Evolutionary conservation across 2,329 filamentous ascomycete genomes (phyloP), one percentile per base, ranked within the genome.

Genomic region (Aspergillus terreus): DNA sequence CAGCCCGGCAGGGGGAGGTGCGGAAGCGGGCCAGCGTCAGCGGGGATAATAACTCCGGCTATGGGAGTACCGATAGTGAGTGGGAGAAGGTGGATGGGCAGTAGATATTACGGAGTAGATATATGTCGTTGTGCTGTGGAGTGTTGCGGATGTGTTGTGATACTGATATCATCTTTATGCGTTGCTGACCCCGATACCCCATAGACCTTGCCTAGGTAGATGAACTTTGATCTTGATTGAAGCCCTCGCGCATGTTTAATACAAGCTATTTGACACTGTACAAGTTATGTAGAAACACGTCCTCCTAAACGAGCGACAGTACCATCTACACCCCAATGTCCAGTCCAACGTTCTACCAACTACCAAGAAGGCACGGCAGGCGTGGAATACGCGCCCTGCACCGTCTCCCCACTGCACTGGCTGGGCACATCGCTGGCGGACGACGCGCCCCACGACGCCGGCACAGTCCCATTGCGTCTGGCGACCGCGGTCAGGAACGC

Each of bases 31-130:
- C 64, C 62, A 75, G 68, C 56, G 62, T 72, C 50, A 70, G 74
- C 10, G 78, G 77, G 50, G 78, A 78, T 48, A 42, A 42, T 23
- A 78, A 67, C 48, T 76, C 74, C n/a, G 79, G 78, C 10, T 80
- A 82, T 57, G 64, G 78, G 55, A 92, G 90, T 72, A 96, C 92
- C 4, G 92, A 97, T 74, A 92, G 92, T 65, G 92, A 97, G 74
- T 97, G 92, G 92, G 92, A 96, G 77, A 95, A 94, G 78, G 87
- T 97, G 4, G 90, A 89, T 19, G 63, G 10, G 17, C 40, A 42
- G 19, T 42, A 42, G 38, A 19, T 19, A 21, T 17, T 19, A 19
- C 19, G 19, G 19, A 42, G 19, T 42, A 42, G 38, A 19, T 19
- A 21, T 10, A 9, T 38, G 15, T 12, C 4, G 14, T n/a, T 17